phyloP scores from a whole-genome alignment of 305 asterid genomes.

The Striga hermonthica region DNA sequence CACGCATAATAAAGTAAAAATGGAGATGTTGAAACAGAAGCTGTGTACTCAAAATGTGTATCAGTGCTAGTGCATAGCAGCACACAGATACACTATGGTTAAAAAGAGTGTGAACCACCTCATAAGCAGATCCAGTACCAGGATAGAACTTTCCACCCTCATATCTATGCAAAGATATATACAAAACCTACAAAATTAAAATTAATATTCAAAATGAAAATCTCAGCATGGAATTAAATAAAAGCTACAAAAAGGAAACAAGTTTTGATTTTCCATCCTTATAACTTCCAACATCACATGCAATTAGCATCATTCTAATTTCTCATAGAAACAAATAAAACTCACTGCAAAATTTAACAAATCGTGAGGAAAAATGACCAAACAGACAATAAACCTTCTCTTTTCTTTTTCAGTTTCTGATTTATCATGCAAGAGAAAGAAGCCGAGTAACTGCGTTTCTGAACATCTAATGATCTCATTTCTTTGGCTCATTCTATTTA shows the following conservation, averaged over 20 bases:
- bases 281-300: too few species aligned
- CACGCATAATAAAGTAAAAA: slow-evolving; percentile 18
- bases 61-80: slow-evolving; percentile 4
- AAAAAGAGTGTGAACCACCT: slow-evolving; percentile 47
- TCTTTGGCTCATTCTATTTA: too few species aligned
- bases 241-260: slow-evolving; percentile 15
- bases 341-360: too few species aligned
- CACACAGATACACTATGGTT: not conserved
- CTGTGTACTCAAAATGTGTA: slow-evolving; percentile 18
- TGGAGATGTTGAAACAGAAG: slow-evolving; percentile 8
- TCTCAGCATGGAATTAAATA: slow-evolving; percentile 19
- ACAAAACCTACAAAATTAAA: slow-evolving; percentile 62
- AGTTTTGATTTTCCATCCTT: too few species aligned
- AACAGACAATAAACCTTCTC: too few species aligned
- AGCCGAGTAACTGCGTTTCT: too few species aligned
- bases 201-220: slow-evolving; percentile 21
- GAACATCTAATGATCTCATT: too few species aligned
- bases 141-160: slow-evolving; percentile 95
- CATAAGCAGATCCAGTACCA: slow-evolving; percentile 93
- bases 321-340: too few species aligned
- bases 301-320: too few species aligned
- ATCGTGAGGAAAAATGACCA: too few species aligned
- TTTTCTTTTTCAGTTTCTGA: too few species aligned
- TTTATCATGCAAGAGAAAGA: too few species aligned
- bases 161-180: slow-evolving; percentile 86